Conservation (phyloP, 345 rosid genomes). For the Psidium guajava region DNA sequence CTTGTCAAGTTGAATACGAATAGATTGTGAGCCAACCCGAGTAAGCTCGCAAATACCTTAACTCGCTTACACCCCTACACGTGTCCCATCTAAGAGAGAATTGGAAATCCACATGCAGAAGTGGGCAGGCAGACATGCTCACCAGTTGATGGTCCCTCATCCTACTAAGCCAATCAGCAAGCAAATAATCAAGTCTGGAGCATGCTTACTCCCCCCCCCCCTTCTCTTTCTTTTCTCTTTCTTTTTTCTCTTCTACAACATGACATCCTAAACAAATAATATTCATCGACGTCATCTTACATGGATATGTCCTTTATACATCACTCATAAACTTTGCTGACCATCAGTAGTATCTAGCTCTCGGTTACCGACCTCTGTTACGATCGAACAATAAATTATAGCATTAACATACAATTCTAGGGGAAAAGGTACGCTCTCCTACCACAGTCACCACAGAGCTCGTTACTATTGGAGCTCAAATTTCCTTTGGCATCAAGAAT, state of each 20-base stretch:
- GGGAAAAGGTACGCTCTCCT: not conserved
- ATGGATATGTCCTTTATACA: not conserved
- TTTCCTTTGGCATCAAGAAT: not conserved
- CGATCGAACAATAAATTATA: not conserved
- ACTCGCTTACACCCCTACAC: not conserved
- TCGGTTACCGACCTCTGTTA: not conserved
- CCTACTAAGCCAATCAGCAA: not conserved
- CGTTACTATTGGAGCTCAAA: not conserved
- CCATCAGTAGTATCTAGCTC: not conserved
- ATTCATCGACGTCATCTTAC: not conserved
- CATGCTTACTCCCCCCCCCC: not conserved
- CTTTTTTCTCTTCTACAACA: not conserved
- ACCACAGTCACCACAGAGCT: not conserved
- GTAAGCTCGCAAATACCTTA: not conserved
- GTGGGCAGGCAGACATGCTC: not conserved
- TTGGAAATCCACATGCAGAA: not conserved
- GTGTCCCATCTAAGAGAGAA: not conserved
- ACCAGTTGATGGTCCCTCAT: not conserved
- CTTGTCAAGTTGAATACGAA: not conserved
- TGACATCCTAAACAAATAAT: not conserved
- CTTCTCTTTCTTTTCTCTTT: too few relatives aligned
- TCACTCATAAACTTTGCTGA: not conserved
- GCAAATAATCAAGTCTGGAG: not conserved
- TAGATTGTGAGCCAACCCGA: not conserved
- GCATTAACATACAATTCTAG: not conserved